A percentile compares a stretch with the other conserved stretches of the same genome.
Evolutionary conservation across 768 basidiomycete species (phyloP).

Genomic region (Boletus reticuloceps): DNA sequence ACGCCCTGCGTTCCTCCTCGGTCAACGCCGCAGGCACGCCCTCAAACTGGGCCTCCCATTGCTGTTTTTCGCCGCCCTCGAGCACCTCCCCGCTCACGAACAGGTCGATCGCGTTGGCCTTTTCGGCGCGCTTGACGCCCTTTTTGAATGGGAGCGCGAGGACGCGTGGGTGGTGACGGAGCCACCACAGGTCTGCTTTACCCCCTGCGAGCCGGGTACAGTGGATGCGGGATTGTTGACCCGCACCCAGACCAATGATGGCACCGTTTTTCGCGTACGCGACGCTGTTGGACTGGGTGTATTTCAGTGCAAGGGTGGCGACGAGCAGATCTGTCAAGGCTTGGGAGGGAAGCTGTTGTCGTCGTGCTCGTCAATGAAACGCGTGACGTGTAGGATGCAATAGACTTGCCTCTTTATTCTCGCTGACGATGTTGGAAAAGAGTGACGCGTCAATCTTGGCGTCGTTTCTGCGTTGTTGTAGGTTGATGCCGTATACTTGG

Average conservation of each 20-base stretch:
- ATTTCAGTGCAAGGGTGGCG: slow-evolving; percentile 94
- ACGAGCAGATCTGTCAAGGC: slow-evolving; percentile 93
- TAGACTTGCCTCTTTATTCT: slow-evolving; percentile 74
- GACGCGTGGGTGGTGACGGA: slow-evolving; percentile 93
- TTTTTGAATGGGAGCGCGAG: slow-evolving; percentile 94
- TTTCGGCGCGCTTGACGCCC: slow-evolving; percentile 96
- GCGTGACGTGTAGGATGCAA: background rate
- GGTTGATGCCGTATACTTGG: slow-evolving; percentile 88
- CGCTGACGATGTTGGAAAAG: slow-evolving; percentile 86
- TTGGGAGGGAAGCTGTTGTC: slow-evolving; percentile 60
- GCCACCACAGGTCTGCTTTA: slow-evolving; percentile 99
- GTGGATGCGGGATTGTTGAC: slow-evolving; percentile 98
- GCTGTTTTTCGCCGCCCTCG: slow-evolving; percentile 83
- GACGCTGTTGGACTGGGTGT: slow-evolving; percentile 99
- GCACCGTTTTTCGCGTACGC: slow-evolving; percentile 92
- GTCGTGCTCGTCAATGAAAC: background rate
- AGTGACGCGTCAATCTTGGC: slow-evolving; percentile 77
- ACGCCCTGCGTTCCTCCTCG: slow-evolving; percentile 68
- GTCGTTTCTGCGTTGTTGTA: slow-evolving; percentile 91
- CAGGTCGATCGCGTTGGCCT: slow-evolving; percentile 96
- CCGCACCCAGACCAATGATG: slow-evolving; percentile 93
- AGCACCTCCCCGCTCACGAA: slow-evolving; percentile 89
- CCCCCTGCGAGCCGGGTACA: slow-evolving; percentile 96
- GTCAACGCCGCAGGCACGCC: slow-evolving; percentile 61
- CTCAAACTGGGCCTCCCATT: slow-evolving; percentile 92